Evolutionary conservation across 768 basidiomycete genomes (phyloP).

Genomic region (Rhizopogon vulgaris): DNA sequence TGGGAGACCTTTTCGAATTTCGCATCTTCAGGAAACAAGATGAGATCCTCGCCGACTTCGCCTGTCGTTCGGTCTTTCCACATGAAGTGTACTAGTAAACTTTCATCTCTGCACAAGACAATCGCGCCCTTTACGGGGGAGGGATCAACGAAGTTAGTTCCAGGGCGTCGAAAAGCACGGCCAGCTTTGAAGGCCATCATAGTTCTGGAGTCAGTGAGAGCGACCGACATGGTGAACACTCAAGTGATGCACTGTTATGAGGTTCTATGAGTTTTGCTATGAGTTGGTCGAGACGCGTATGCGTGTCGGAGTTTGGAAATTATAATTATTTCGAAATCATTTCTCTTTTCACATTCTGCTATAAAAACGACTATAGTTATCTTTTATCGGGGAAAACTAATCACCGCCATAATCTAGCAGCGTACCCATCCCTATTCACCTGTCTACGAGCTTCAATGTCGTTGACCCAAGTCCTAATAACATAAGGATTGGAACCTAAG

Average conservation of each 20-base stretch:
- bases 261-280: too few relatives aligned
- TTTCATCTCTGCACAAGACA: conserved; percentile 60
- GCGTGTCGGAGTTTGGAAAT: background rate
- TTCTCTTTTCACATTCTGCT: too few relatives aligned
- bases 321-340: too few relatives aligned
- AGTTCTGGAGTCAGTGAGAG: conserved; percentile 22
- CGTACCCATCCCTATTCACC: too few relatives aligned
- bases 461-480: too few relatives aligned
- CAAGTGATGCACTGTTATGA: background rate
- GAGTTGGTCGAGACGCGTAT: background rate
- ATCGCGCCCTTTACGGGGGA: conserved; percentile 69
- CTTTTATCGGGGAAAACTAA: too few relatives aligned
- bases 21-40: conserved; percentile 84
- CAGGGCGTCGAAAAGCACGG: conserved; percentile 62
- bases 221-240: background rate
- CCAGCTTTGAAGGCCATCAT: conserved; percentile 62
- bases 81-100: conserved; percentile 70
- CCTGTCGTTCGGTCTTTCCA: conserved; percentile 73
- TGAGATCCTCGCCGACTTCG: conserved; percentile 69
- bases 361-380: too few relatives aligned
- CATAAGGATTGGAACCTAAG: too few relatives aligned
- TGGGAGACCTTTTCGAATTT: conserved; percentile 70
- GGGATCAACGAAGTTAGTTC: conserved; percentile 64
- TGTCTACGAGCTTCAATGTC: too few relatives aligned
- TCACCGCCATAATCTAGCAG: too few relatives aligned